Conservation (phyloP, 176 grass and related monocot species). For the Elymus sibiricus region DNA sequence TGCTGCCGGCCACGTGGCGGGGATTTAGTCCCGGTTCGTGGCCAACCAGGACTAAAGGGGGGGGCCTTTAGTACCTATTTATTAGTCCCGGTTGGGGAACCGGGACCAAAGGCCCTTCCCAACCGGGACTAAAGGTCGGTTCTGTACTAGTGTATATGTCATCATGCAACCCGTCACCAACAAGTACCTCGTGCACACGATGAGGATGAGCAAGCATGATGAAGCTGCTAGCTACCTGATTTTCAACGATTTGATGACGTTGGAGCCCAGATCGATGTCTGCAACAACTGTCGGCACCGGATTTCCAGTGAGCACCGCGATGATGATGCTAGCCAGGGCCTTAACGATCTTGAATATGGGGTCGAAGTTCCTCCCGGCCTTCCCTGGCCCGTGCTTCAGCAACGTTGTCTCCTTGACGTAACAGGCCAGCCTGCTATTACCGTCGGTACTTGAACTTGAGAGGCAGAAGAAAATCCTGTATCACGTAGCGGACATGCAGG, state of each 20-base stretch:
- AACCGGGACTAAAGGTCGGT: too few species aligned
- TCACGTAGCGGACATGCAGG: background rate
- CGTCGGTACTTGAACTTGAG: background rate
- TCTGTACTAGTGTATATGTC: background rate
- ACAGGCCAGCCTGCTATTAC: background rate
- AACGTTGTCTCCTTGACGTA: background rate
- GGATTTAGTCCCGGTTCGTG: too few species aligned
- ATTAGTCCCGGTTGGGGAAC: too few species aligned
- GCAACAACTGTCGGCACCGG: background rate
- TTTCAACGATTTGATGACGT: background rate
- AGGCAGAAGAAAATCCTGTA: background rate
- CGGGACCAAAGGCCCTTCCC: too few species aligned
- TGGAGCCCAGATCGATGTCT: background rate
- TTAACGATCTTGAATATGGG: background rate
- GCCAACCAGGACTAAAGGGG: too few species aligned
- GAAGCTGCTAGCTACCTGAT: too few species aligned
- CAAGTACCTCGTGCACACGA: background rate
- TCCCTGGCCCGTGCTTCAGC: too few species aligned
- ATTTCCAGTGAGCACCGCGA: background rate
- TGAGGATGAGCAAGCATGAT: background rate
- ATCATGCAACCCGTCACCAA: background rate
- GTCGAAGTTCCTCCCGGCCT: background rate
- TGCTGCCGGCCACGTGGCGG: too few species aligned
- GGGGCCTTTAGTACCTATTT: too few species aligned
- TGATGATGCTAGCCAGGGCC: background rate